A percentile compares a stretch with the other conserved stretches of the same genome.
Evolutionary conservation across 208 protist species (phyloP).

Genomic region (Strigomonas culicis): DNA sequence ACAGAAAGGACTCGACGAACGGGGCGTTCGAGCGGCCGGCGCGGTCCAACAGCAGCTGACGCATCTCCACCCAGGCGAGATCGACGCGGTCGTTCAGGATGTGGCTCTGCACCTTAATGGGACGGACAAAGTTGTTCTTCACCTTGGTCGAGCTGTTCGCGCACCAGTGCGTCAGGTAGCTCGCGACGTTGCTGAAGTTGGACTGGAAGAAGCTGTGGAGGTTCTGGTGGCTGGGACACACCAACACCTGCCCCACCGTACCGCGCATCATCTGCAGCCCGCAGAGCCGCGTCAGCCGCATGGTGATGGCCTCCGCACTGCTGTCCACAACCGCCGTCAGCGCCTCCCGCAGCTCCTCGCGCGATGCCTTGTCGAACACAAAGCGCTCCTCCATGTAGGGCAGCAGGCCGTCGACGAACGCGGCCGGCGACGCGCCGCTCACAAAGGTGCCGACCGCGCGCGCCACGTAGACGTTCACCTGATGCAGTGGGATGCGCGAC

Average conservation of each 20-base stretch:
- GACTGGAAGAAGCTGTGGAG: conserved; percentile 25
- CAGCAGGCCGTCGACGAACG: conserved; percentile 31
- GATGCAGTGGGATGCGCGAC: conserved; percentile 11
- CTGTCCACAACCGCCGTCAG: conserved; percentile 15
- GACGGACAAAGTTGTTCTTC: not conserved
- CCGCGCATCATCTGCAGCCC: conserved; percentile 35
- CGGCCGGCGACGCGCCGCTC: conserved; percentile 9
- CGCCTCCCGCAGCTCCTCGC: not conserved
- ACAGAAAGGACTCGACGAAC: conserved; percentile 13
- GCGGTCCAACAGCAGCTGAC: not conserved
- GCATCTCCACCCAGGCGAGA: not conserved
- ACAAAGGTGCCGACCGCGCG: conserved; percentile 40
- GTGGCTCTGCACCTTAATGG: not conserved
- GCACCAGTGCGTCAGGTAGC: not conserved
- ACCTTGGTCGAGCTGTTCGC: not conserved
- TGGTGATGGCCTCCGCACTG: conserved; percentile 22
- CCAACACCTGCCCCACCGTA: conserved; percentile 25
- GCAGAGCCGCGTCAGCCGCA: conserved; percentile 42
- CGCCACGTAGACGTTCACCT: conserved; percentile 32
- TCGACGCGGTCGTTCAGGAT: not conserved
- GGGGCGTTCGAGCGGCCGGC: not conserved
- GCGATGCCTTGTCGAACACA: conserved; percentile 18
- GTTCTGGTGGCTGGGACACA: conserved; percentile 35
- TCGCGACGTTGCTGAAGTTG: not conserved
- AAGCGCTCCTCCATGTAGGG: conserved; percentile 37